A percentile compares a stretch with the other conserved stretches of the same genome.
phyloP scores from a whole-genome alignment of 1,284 basidiomycete species.

The Spongispora temasekensis region DNA sequence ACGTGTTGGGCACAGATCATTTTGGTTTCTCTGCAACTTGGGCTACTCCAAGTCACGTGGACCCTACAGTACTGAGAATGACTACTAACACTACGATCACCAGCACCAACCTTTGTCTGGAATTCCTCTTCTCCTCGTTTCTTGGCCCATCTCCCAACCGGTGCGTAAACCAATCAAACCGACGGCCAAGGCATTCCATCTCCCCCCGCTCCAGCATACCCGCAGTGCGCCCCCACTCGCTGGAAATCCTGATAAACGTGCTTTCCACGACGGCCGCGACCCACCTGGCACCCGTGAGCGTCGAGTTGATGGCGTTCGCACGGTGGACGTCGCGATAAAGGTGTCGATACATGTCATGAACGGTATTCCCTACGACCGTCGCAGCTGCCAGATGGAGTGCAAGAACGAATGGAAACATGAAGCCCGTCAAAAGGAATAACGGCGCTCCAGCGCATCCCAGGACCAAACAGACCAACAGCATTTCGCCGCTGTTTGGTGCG shows the following conservation, averaged over 20 bases:
- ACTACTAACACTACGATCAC: conserved; percentile 21
- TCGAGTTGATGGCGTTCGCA: conserved; percentile 37
- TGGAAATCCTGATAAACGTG: conserved; percentile 50
- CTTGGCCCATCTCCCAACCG: conserved; percentile 42
- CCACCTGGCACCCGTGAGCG: conserved; percentile 40
- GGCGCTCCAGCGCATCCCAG: conserved; percentile 13
- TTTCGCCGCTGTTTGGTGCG: conserved; percentile 53
- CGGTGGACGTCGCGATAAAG: conserved; percentile 42
- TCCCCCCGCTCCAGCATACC: conserved; percentile 50
- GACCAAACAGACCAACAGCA: conserved; percentile 36
- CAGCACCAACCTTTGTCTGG: conserved; percentile 27
- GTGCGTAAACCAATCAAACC: conserved; percentile 61
- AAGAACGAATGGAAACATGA: conserved; percentile 12
- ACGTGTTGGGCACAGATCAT: conserved; percentile 61
- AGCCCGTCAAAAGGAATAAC: conserved; percentile 15
- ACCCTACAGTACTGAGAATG: too few species aligned
- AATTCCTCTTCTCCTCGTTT: conserved; percentile 46
- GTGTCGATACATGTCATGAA: conserved; percentile 52
- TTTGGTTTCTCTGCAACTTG: too few species aligned
- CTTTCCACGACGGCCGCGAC: conserved; percentile 48
- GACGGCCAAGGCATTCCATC: conserved; percentile 35
- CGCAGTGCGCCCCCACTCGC: conserved; percentile 49
- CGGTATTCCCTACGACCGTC: conserved; percentile 44
- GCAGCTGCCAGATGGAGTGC: conserved; percentile 28
- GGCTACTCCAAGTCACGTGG: too few species aligned